These are phyloP conservation scores for Biancaea sappan DNA, from an alignment of 306 rosid species.

Conservation along the genomic window DNA sequence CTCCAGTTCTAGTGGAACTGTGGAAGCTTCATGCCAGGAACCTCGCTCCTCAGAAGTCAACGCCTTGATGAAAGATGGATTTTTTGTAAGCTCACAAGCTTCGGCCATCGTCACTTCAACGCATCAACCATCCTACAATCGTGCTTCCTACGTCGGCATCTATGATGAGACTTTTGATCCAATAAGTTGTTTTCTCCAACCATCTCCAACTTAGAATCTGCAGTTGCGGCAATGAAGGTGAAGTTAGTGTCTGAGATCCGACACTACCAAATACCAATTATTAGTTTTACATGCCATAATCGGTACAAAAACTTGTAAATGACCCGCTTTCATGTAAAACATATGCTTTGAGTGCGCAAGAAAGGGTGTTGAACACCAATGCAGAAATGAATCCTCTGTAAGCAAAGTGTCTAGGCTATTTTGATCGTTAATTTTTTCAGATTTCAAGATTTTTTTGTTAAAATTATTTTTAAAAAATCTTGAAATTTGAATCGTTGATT, in stretches of 20 bases:
- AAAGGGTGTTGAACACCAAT: not conserved
- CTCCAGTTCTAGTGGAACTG: not conserved
- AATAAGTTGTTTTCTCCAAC: slow-evolving; percentile 80
- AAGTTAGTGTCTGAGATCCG: slow-evolving; percentile 16
- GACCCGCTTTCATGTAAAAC: not conserved
- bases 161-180: slow-evolving; percentile 86
- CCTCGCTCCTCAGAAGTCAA: slow-evolving; percentile 25
- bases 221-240: slow-evolving; percentile 42
- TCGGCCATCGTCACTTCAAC: slow-evolving; percentile 41
- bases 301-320: not conserved
- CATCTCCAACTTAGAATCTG: slow-evolving; percentile 71
- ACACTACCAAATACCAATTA: slow-evolving; percentile 31
- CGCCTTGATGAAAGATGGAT: not conserved
- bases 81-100: not conserved
- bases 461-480: too few relatives aligned
- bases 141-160: slow-evolving; percentile 88
- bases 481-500: too few relatives aligned
- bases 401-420: too few relatives aligned
- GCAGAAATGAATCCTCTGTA: too few relatives aligned
- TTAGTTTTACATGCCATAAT: not conserved
- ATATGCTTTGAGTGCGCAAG: not conserved
- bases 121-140: slow-evolving; percentile 82
- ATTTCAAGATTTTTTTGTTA: too few relatives aligned
- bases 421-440: too few relatives aligned
- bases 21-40: too few relatives aligned